These are phyloP conservation scores for Populus simonii DNA, from an alignment of 345 rosid species.

Conservation along the genomic window DNA sequence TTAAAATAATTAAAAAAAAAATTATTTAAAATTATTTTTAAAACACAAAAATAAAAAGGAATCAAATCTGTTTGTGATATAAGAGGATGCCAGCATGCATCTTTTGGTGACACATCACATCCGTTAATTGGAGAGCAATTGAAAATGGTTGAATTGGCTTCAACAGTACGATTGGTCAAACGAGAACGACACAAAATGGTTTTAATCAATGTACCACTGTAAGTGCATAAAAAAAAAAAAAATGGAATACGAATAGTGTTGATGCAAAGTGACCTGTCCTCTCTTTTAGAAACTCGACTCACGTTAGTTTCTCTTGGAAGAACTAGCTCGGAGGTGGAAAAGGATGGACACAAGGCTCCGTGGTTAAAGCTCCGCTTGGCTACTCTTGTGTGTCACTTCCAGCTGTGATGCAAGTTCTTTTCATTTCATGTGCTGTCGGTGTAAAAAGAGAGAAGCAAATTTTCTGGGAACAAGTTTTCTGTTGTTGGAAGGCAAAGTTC, in stretches of 20 bases:
- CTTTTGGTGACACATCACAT: not conserved
- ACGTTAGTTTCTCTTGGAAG: not conserved
- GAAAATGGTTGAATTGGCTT: not conserved
- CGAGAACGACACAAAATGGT: slow-evolving; percentile 1
- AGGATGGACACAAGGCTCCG: slow-evolving; percentile 7
- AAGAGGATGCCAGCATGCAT: not conserved
- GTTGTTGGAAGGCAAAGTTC: no score
- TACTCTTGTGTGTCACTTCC: not conserved
- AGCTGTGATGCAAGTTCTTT: not conserved
- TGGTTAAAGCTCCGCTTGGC: slow-evolving; percentile 5
- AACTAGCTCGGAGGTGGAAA: not conserved
- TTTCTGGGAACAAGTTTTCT: not conserved
- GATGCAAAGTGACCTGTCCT: slow-evolving; percentile 15
- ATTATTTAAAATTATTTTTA: no score
- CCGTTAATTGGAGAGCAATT: not conserved
- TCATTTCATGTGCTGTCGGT: not conserved
- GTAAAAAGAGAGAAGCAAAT: not conserved
- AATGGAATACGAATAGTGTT: slow-evolving; percentile 7
- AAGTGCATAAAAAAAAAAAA: not conserved
- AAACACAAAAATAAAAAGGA: no score
- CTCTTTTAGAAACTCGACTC: slow-evolving; percentile 3
- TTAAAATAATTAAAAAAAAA: no score
- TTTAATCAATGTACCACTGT: not conserved
- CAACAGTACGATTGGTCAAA: not conserved
- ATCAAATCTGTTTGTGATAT: not conserved